Evolutionary conservation across 352 stramenopile species (phyloP).

Genomic region (Pythium sukuiense): DNA sequence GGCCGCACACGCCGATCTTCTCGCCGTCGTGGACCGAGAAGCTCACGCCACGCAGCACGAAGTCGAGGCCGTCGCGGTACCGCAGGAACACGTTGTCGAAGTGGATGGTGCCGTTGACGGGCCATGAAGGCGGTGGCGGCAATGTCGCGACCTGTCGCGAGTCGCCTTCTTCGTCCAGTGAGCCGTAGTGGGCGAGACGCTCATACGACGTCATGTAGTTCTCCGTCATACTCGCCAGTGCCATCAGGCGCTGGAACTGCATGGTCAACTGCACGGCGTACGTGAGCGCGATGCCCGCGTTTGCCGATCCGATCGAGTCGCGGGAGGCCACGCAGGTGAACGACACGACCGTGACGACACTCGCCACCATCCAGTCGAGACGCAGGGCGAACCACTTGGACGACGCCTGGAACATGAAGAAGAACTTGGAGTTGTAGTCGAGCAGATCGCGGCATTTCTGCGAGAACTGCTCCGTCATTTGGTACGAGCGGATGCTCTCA

Average conservation of each 20-base stretch:
- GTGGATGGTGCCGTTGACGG: constrained; percentile 29
- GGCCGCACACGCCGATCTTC: constrained; percentile 72
- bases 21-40: constrained; percentile 63
- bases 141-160: constrained; percentile 45
- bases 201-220: constrained; percentile 93
- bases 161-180: constrained; percentile 56
- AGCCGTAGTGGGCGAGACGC: constrained; percentile 35
- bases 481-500: constrained; percentile 84
- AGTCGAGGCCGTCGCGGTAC: constrained; percentile 46
- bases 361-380: constrained; percentile 38
- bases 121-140: not conserved
- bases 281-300: constrained; percentile 84
- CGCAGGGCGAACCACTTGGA: constrained; percentile 44
- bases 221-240: constrained; percentile 88
- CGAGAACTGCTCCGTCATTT: constrained; percentile 21
- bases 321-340: constrained; percentile 22
- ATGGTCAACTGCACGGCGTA: constrained; percentile 89
- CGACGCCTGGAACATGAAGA: constrained; percentile 32
- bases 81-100: constrained; percentile 44
- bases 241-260: constrained; percentile 89
- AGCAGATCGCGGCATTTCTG: constrained; percentile 28
- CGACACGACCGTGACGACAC: constrained; percentile 31
- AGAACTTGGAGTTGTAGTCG: constrained; percentile 41
- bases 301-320: constrained; percentile 14
- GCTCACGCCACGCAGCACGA: constrained; percentile 39